Evolutionary conservation across 495 filamentous ascomycete genomes (phyloP).

Genomic region (Talaromyces stipitatus): DNA sequence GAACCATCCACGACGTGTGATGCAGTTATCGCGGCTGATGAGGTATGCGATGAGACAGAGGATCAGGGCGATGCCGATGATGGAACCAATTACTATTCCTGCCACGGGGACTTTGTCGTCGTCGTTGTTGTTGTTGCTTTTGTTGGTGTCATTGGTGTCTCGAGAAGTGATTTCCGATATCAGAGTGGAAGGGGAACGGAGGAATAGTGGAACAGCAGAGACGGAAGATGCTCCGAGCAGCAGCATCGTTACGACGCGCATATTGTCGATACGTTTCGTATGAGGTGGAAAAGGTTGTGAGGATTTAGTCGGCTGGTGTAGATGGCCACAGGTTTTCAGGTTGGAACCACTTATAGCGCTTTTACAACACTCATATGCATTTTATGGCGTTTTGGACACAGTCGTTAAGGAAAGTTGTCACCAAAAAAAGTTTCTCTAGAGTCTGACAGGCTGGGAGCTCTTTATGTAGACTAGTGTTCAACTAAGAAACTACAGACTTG

Average conservation of each 20-base stretch:
- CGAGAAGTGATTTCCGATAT: background rate
- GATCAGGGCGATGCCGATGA: background rate
- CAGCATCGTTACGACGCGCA: background rate
- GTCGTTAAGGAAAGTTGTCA: background rate
- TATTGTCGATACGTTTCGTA: background rate
- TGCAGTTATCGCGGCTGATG: constrained; percentile 5
- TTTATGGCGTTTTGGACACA: background rate
- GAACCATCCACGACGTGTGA: constrained; percentile 4
- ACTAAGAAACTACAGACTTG: too few species aligned
- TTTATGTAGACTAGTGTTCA: background rate
- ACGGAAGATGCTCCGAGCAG: background rate
- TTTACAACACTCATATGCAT: background rate
- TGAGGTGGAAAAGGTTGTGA: background rate
- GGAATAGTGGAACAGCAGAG: background rate
- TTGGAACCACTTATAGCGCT: background rate
- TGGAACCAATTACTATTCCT: background rate
- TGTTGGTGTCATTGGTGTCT: background rate
- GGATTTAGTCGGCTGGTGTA: background rate
- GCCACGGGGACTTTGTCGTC: background rate
- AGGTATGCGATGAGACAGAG: background rate
- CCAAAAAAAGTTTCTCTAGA: background rate
- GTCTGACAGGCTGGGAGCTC: background rate
- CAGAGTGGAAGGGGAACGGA: background rate
- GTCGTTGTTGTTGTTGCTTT: background rate
- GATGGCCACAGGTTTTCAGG: background rate